Evolutionary conservation across 257 asterid species (phyloP).

Genomic region (Echium plantagineum): DNA sequence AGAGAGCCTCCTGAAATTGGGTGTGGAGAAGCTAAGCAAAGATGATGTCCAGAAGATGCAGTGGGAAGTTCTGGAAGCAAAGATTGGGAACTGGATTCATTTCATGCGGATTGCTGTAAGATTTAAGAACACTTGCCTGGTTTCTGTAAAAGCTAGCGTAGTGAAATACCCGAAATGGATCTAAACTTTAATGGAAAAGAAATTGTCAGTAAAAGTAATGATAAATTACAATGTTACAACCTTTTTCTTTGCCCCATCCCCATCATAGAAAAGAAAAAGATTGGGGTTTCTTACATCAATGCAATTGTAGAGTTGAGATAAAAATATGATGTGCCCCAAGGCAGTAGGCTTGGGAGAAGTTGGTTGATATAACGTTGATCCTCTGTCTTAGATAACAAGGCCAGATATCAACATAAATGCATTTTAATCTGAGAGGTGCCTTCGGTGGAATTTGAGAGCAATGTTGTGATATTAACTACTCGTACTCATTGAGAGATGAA

Average conservation of each 20-base stretch:
- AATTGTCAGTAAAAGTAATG: no score
- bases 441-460: background rate
- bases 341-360: no score
- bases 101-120: constrained; percentile 97
- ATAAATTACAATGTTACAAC: background rate
- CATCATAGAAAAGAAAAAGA: background rate
- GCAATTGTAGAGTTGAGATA: background rate
- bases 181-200: background rate
- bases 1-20: constrained; percentile 92
- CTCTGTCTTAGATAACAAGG: no score
- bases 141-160: background rate
- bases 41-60: constrained; percentile 99
- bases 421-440: background rate
- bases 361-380: no score
- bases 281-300: no score
- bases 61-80: constrained; percentile 98
- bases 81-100: constrained; percentile 99
- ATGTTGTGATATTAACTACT: background rate
- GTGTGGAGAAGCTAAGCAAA: constrained; percentile 97
- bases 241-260: background rate
- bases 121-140: constrained; percentile 1
- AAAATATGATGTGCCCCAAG: background rate
- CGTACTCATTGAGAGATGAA: background rate
- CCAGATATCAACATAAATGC: no score
- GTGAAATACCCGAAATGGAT: background rate